Evolutionary conservation across 2,329 filamentous ascomycete species (phyloP).

Genomic region (Lachnum nothofagi): DNA sequence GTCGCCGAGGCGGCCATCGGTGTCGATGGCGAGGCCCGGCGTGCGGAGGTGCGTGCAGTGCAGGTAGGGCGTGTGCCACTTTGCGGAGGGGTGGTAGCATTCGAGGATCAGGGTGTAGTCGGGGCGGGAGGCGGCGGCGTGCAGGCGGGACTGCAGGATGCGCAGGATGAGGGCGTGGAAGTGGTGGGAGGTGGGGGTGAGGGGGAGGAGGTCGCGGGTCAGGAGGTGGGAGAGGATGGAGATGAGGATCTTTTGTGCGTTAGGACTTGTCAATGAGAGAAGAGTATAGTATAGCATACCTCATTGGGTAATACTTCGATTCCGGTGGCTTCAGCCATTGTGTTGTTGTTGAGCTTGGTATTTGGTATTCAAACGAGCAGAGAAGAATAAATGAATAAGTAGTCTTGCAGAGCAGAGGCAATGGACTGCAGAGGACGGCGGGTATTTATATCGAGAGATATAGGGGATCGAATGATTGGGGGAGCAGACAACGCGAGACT

Average conservation of each 20-base stretch:
- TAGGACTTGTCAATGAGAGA: neutral
- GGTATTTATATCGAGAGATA: neutral
- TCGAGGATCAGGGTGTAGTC: conserved; percentile 69
- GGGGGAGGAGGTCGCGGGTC: conserved; percentile 48
- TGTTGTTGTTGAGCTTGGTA: conserved; percentile 15
- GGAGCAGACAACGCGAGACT: neutral
- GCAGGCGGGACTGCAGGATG: conserved; percentile 60
- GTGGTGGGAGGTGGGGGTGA: conserved; percentile 56
- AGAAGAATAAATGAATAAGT: neutral
- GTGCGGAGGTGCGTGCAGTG: conserved; percentile 65
- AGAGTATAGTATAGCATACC: conserved; percentile 9
- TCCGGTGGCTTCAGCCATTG: conserved; percentile 11
- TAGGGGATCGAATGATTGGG: neutral
- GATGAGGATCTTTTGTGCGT: conserved; percentile 43
- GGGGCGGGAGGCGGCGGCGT: conserved; percentile 49
- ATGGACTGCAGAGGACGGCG: too few species aligned
- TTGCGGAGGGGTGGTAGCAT: conserved; percentile 68
- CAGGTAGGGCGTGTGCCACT: conserved; percentile 63
- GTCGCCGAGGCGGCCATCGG: conserved; percentile 32
- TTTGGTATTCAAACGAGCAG: conserved; percentile 26
- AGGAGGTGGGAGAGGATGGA: conserved; percentile 45
- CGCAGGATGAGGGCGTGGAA: conserved; percentile 59
- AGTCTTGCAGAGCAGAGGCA: neutral
- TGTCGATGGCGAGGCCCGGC: conserved; percentile 44
- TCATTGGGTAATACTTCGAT: conserved; percentile 25